Evolutionary conservation across 169 alveolate genomes (phyloP), one percentile per base, ranked within the genome.

Genomic region (Cryptosporidium xiaoi): DNA sequence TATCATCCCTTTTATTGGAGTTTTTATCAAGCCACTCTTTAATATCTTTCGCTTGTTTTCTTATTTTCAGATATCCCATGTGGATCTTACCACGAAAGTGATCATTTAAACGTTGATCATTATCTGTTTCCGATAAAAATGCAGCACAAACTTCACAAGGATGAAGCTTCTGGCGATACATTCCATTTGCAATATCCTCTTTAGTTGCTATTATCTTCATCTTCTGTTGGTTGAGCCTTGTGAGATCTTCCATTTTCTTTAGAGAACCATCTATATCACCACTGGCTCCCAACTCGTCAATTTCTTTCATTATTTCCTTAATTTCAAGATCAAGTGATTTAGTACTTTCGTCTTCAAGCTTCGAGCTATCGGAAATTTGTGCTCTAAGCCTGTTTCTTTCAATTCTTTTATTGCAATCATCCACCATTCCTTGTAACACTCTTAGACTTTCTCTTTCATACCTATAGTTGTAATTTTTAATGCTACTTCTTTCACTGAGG

Each of bases 111-210:
- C 96, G 82, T 27, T 93, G 93, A 71, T 93, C 96, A 60, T 90
- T 92, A 55, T 36, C 82, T 27, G 90, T 82, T 82, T 93, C 96
- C 16, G 95, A 92, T 1, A 93, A 90, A 33, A 93, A 67, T 24
- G 96, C 96, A 16, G 95, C 96, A 84, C 96, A 93, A 5, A 93
- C 92, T 66, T 93, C 96, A 51, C 96, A 93, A 2, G 96, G 96
- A 58, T 92, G 92, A 27, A 93, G 92, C 36, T 91, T 92, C 62
- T 90, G 94, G 27, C 91, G 93, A 29, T 90, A 91, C 66, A 90
- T 82, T 24, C 92, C 89, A 50, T 93, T 93, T 1, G 94, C 96
- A 24, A 91, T 93, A 62, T 82, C 91, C 44, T 92, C 95, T 3
- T 90, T 90, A 90, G 91, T 91, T 8, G 87, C 87, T 8, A 46